These are phyloP conservation scores for Penicillium brevicompactum DNA, from an alignment of 2,329 filamentous ascomycete species.

Conservation along the genomic window DNA sequence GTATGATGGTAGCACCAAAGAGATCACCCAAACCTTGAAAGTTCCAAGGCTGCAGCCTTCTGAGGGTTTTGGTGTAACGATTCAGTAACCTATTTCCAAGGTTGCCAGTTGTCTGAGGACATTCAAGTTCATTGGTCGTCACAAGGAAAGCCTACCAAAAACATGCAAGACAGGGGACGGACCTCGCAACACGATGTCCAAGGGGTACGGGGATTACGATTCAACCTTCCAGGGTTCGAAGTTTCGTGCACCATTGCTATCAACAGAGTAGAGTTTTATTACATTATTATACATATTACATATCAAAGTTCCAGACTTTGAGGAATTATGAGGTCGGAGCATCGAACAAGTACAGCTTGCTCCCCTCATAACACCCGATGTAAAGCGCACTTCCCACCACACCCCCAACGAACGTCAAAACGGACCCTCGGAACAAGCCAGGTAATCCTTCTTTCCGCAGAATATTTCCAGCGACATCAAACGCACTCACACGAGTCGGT, in stretches of 20 bases:
- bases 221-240: no score
- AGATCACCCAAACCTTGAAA: neutral
- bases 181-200: no score
- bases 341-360: conserved; percentile 26
- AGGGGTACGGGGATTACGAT: no score
- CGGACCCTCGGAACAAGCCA: conserved; percentile 13
- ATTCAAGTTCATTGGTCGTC: no score
- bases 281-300: neutral
- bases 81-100: neutral
- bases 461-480: conserved; percentile 1
- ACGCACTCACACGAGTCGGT: neutral
- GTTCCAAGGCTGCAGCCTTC: neutral
- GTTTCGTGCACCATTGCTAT: no score
- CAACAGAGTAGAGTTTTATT: neutral
- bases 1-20: neutral
- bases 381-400: conserved; percentile 9
- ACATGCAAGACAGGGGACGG: no score
- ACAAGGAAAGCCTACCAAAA: no score
- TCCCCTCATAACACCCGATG: conserved; percentile 14
- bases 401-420: conserved; percentile 8
- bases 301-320: neutral
- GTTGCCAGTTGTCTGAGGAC: no score
- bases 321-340: neutral
- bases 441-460: conserved; percentile 8
- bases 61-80: neutral